These are phyloP conservation scores for Akanthomyces dipterigenus DNA, from an alignment of 2,329 filamentous ascomycete species.

Conservation along the genomic window DNA sequence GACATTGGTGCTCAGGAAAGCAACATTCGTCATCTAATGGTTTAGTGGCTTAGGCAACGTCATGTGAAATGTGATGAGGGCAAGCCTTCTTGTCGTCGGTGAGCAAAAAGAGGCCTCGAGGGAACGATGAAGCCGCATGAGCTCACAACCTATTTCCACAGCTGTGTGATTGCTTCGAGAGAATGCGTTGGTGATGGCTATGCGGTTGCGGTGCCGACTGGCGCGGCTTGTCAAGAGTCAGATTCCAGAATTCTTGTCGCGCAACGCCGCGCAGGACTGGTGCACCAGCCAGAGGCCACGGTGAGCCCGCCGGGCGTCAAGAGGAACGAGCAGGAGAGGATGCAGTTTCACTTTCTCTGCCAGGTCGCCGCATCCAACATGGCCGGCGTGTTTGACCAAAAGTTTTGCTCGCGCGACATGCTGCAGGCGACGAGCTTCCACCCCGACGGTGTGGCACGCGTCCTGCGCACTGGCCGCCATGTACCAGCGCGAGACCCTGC, in stretches of 20 bases:
- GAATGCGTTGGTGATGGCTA: not conserved
- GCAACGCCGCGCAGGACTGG: not conserved
- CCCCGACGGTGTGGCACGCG: slow-evolving; percentile 1
- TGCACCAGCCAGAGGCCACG: not conserved
- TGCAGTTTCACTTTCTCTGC: not conserved
- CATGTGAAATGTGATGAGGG: slow-evolving; percentile 1
- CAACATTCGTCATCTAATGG: not conserved
- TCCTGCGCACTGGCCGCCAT: slow-evolving; percentile 7
- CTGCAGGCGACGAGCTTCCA: slow-evolving; percentile 6
- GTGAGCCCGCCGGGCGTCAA: not conserved
- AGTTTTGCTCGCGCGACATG: slow-evolving; percentile 2
- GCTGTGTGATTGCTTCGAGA: not conserved
- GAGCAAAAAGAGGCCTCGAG: not conserved
- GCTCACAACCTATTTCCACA: not conserved
- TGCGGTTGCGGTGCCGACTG: not conserved
- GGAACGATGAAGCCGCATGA: not conserved
- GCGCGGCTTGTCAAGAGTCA: not conserved
- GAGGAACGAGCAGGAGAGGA: not conserved
- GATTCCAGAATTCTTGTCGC: not conserved
- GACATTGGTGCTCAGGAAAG: too few species aligned
- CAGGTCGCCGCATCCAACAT: not conserved
- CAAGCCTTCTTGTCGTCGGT: slow-evolving; percentile 1
- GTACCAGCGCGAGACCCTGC: not conserved
- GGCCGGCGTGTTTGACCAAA: slow-evolving; percentile 1
- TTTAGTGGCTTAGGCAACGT: not conserved